Evolutionary conservation across 306 rosid genomes (phyloP).

Genomic region (Castanea crenata): DNA sequence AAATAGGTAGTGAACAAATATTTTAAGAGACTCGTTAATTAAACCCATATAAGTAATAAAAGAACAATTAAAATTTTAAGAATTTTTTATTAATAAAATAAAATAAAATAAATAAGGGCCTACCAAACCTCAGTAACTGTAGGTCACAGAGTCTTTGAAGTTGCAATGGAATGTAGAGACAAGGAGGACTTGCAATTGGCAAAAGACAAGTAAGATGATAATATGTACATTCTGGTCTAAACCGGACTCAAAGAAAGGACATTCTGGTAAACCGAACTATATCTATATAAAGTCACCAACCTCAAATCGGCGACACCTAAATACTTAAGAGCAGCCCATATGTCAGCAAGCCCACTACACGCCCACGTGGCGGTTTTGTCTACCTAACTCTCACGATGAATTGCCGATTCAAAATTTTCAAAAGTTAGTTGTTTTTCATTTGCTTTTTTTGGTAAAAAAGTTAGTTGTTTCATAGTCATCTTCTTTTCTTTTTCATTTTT

Average conservation of each 20-base stretch:
- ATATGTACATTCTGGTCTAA: no score
- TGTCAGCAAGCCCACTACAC: not conserved
- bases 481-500: no score
- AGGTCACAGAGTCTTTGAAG: not conserved
- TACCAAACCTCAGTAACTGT: slow-evolving; percentile 1
- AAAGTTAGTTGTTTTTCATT: not conserved
- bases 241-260: not conserved
- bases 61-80: no score
- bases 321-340: not conserved
- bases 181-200: no score
- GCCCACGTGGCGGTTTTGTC: not conserved
- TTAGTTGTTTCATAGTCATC: no score
- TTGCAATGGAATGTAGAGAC: not conserved
- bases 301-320: no score
- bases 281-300: not conserved
- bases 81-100: no score
- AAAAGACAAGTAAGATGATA: not conserved
- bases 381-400: not conserved
- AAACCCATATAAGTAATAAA: no score
- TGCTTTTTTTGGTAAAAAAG: not conserved
- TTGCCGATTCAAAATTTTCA: not conserved
- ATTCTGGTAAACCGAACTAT: not conserved
- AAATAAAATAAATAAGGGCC: not conserved
- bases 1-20: no score
- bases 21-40: no score